Conservation (phyloP, 2,329 filamentous ascomycete genomes). For the Ascochyta clinopodiicola region DNA sequence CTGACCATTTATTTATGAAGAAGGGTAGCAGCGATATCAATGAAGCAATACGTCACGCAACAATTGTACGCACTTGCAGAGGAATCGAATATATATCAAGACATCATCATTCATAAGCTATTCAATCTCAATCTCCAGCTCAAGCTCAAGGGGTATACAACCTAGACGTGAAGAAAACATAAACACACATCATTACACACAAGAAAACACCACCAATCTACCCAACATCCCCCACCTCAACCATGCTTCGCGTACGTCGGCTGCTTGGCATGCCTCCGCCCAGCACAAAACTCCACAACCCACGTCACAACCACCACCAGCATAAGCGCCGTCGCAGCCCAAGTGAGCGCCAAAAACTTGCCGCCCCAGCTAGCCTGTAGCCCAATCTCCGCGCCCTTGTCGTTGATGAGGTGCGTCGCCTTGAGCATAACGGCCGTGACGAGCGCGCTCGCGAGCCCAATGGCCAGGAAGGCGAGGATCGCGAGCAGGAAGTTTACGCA, state of each 20-base stretch:
- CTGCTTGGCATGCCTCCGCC: constrained; percentile 25
- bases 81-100: neutral
- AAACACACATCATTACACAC: too few species aligned
- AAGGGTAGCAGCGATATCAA: too few species aligned
- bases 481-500: constrained; percentile 59
- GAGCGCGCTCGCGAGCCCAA: constrained; percentile 77
- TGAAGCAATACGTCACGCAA: too few species aligned
- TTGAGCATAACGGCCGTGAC: constrained; percentile 68
- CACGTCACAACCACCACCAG: constrained; percentile 43
- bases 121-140: constrained; percentile 9
- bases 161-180: neutral
- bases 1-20: too few species aligned
- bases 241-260: constrained; percentile 30
- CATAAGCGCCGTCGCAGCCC: constrained; percentile 61
- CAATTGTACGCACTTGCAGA: too few species aligned
- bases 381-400: constrained; percentile 58
- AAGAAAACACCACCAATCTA: neutral
- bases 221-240: constrained; percentile 5
- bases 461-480: constrained; percentile 61
- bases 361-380: constrained; percentile 58
- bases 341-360: constrained; percentile 66
- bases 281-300: constrained; percentile 40
- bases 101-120: constrained; percentile 1
- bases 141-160: constrained; percentile 16
- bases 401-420: constrained; percentile 60